phyloP scores from a whole-genome alignment of 1,284 basidiomycete species.

The Tylopilus sp. region DNA sequence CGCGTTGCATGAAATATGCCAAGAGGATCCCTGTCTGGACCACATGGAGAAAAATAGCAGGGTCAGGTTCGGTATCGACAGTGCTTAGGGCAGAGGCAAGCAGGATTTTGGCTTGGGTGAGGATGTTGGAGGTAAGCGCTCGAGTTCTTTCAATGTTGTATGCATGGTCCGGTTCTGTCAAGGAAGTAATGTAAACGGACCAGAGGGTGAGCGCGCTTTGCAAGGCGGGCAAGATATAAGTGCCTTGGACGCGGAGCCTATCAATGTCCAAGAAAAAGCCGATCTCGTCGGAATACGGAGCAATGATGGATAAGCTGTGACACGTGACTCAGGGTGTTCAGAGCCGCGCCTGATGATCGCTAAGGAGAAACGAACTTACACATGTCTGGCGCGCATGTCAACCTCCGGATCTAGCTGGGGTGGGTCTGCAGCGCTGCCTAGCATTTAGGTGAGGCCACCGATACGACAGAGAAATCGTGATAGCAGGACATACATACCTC shows the following conservation, averaged over 20 bases:
- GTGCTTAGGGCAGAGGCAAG: slow-evolving; percentile 19
- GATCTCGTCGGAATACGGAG: slow-evolving; percentile 25
- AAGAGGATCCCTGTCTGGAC: slow-evolving; percentile 48
- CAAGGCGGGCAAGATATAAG: slow-evolving; percentile 32
- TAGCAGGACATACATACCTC: slow-evolving; percentile 8
- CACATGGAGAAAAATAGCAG: slow-evolving; percentile 38
- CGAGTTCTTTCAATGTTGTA: not conserved
- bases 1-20: slow-evolving; percentile 41
- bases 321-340: not conserved
- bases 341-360: not conserved
- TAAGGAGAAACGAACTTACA: slow-evolving; percentile 7
- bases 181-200: slow-evolving; percentile 33
- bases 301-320: slow-evolving; percentile 20
- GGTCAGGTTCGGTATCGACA: slow-evolving; percentile 16
- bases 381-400: slow-evolving; percentile 4
- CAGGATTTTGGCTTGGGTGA: slow-evolving; percentile 33
- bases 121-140: slow-evolving; percentile 22
- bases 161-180: slow-evolving; percentile 18
- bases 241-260: slow-evolving; percentile 28
- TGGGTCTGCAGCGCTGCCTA: not conserved
- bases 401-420: not conserved
- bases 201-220: slow-evolving; percentile 37
- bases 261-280: slow-evolving; percentile 34
- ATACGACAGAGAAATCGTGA: not conserved
- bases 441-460: not conserved